Percentiles rank a stretch among this genome's conserved stretches.
Conservation (phyloP, 495 filamentous ascomycete species). For the Sordaria brevicollis region DNA sequence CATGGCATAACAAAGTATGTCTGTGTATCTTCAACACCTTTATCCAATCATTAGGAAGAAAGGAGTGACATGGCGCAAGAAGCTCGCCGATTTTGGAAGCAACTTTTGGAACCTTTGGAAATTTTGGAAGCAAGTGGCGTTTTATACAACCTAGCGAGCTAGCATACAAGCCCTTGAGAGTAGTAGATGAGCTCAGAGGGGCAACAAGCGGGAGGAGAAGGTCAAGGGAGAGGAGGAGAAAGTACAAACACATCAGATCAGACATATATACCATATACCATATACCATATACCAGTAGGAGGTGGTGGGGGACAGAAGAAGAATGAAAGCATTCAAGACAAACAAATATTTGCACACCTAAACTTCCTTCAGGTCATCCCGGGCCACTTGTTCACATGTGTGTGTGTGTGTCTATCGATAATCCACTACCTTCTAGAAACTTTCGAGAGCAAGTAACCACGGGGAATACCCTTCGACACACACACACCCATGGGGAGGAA, state of each 20-base stretch:
- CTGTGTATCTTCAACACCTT: neutral
- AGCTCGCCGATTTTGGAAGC: neutral
- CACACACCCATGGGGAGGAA: no score
- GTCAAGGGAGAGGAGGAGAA: neutral
- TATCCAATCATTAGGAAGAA: neutral
- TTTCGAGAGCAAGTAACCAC: no score
- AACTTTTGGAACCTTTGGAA: neutral
- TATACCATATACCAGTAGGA: neutral
- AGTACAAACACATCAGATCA: neutral
- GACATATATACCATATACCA: neutral
- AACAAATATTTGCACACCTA: neutral
- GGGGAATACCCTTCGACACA: no score
- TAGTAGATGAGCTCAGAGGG: no score
- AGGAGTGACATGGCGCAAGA: neutral
- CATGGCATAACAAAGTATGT: neutral
- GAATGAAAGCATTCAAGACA: neutral
- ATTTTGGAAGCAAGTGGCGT: neutral
- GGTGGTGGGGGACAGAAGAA: neutral
- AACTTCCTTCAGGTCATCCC: no score
- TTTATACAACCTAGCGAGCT: neutral
- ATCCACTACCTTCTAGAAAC: no score
- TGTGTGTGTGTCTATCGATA: no score
- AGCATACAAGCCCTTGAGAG: neutral
- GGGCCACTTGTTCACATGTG: neutral
- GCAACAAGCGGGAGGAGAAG: no score